phyloP scores from a whole-genome alignment of 805 yeast genomes.

The Wickerhamiella galacta region DNA sequence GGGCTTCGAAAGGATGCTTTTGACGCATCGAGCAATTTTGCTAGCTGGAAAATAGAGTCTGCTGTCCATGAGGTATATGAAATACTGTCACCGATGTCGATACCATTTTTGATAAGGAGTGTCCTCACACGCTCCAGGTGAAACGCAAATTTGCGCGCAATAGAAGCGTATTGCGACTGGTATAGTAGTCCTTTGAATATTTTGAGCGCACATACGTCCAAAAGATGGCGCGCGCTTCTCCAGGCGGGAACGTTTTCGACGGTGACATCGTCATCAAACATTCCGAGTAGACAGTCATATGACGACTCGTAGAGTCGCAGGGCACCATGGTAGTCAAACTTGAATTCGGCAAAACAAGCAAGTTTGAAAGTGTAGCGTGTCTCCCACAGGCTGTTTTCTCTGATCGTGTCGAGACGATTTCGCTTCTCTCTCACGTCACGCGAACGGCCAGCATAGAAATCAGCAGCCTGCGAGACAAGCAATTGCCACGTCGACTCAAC shows the following conservation, averaged over 20 bases:
- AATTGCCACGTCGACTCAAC: slow-evolving; percentile 25
- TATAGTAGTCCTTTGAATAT: slow-evolving; percentile 46
- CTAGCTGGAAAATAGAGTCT: slow-evolving; percentile 24
- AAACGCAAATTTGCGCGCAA: slow-evolving; percentile 44
- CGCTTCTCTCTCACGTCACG: slow-evolving; percentile 12
- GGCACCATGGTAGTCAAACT: slow-evolving; percentile 32
- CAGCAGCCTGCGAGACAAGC: slow-evolving; percentile 27
- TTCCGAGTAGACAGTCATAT: slow-evolving; percentile 33
- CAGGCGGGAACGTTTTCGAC: slow-evolving; percentile 1
- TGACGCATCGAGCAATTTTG: slow-evolving; percentile 20
- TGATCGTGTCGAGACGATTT: slow-evolving; percentile 10
- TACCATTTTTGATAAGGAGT: slow-evolving; percentile 11
- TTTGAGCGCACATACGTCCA: slow-evolving; percentile 48
- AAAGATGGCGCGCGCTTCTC: slow-evolving; percentile 18
- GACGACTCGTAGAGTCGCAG: slow-evolving; percentile 35
- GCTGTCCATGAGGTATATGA: slow-evolving; percentile 24
- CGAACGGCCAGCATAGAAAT: slow-evolving; percentile 23
- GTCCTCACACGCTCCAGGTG: slow-evolving; percentile 34
- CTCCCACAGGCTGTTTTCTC: slow-evolving; percentile 27
- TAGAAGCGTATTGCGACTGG: slow-evolving; percentile 38
- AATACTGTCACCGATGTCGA: background rate
- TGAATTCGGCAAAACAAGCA: slow-evolving; percentile 34
- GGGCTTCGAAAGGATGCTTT: slow-evolving; percentile 13
- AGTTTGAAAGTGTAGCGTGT: slow-evolving; percentile 36
- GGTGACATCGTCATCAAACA: slow-evolving; percentile 19